A percentile compares a stretch with the other conserved stretches of the same genome.
These are phyloP conservation scores for Mrakiaceae sp. DNA, from an alignment of 1,284 basidiomycete genomes.

Conservation along the genomic window DNA sequence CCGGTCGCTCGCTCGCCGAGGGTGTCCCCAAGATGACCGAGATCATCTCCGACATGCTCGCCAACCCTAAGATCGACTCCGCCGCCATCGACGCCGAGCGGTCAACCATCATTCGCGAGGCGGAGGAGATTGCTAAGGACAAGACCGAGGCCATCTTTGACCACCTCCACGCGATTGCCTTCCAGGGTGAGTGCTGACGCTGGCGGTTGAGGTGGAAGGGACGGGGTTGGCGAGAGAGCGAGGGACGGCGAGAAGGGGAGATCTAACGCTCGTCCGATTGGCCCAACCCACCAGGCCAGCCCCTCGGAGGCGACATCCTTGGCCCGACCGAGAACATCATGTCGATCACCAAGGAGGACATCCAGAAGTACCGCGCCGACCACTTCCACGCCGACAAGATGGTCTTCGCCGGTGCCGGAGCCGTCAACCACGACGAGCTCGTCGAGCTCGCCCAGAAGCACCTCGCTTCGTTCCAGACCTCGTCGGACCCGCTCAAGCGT, in stretches of 20 bases:
- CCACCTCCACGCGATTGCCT: slow-evolving; percentile 92
- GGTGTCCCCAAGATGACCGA: slow-evolving; percentile 86
- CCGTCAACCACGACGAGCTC: slow-evolving; percentile 82
- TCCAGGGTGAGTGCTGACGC: slow-evolving; percentile 54
- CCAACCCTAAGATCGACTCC: slow-evolving; percentile 89
- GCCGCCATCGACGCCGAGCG: slow-evolving; percentile 88
- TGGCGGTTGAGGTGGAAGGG: neutral
- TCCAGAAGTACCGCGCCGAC: slow-evolving; percentile 84
- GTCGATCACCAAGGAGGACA: slow-evolving; percentile 86
- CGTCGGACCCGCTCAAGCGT: slow-evolving; percentile 75
- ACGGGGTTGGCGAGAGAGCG: neutral
- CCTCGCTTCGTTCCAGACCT: slow-evolving; percentile 81
- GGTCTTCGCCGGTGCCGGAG: slow-evolving; percentile 95
- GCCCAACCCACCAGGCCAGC: slow-evolving; percentile 51
- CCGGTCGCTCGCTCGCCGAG: slow-evolving; percentile 96
- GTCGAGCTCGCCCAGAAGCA: slow-evolving; percentile 91
- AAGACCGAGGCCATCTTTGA: slow-evolving; percentile 98
- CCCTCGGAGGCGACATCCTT: slow-evolving; percentile 93
- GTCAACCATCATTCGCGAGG: slow-evolving; percentile 92
- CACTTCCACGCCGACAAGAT: slow-evolving; percentile 99
- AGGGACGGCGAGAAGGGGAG: too few species aligned
- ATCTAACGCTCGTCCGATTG: slow-evolving; percentile 15
- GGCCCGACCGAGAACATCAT: slow-evolving; percentile 94
- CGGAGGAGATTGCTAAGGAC: slow-evolving; percentile 99
- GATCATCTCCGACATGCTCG: slow-evolving; percentile 96